A percentile compares a stretch with the other conserved stretches of the same genome.
phyloP scores from a whole-genome alignment of 1,284 basidiomycete genomes.

The Lignosus rhinocerotis region DNA sequence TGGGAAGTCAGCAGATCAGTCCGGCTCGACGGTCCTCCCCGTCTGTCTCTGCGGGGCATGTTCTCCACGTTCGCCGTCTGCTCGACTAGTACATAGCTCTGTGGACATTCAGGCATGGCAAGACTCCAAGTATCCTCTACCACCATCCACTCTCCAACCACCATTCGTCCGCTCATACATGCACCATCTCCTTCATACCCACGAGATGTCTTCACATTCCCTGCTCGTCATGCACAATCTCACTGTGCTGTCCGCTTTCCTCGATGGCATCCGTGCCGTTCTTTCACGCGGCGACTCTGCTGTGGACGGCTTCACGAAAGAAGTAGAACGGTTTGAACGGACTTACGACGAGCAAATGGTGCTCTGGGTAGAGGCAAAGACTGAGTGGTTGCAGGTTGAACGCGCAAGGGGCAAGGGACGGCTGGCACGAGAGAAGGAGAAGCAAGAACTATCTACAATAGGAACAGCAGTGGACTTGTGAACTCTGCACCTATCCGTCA shows the following conservation, averaged over 20 bases:
- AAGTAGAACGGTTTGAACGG: constrained; percentile 51
- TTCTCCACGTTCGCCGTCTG: constrained; percentile 46
- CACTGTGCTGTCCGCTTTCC: constrained; percentile 62
- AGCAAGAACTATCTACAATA: constrained; percentile 22
- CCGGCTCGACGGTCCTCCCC: background rate
- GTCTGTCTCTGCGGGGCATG: constrained; percentile 66
- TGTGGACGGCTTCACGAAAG: constrained; percentile 40
- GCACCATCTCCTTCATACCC: constrained; percentile 81
- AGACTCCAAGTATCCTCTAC: constrained; percentile 14
- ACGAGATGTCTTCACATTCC: constrained; percentile 83
- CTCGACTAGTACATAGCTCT: constrained; percentile 48
- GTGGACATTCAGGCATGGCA: constrained; percentile 37
- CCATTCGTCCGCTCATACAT: constrained; percentile 71
- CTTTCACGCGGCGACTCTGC: constrained; percentile 30
- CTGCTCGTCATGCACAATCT: constrained; percentile 76
- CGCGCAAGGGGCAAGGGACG: constrained; percentile 66
- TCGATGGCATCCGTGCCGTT: constrained; percentile 52
- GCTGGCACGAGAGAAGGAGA: constrained; percentile 51
- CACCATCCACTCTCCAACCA: constrained; percentile 26
- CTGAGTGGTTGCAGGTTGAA: constrained; percentile 63
- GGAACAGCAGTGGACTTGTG: constrained; percentile 23
- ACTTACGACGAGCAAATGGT: constrained; percentile 50
- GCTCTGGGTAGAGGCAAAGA: constrained; percentile 53
- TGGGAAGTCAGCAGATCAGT: constrained; percentile 19
- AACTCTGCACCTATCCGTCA: background rate